Evolutionary conservation across 2,329 filamentous ascomycete species (phyloP).

Genomic region (Calonectria honghensis): DNA sequence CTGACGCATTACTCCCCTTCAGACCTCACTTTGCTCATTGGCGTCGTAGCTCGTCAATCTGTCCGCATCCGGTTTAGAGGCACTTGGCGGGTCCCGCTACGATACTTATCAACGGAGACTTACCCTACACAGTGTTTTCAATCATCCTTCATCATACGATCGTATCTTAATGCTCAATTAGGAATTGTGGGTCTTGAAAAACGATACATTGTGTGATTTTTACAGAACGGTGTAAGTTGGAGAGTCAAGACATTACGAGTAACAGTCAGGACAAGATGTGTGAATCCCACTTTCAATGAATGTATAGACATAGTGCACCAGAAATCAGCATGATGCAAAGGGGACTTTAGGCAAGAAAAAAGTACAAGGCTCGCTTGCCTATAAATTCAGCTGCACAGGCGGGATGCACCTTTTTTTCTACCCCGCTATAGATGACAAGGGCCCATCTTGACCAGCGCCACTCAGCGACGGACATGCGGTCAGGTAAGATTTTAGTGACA

Average conservation of each 20-base stretch:
- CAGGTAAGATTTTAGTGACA: slow-evolving; percentile 5
- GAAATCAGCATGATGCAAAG: neutral
- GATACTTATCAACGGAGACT: no score
- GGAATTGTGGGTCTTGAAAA: no score
- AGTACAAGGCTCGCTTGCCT: neutral
- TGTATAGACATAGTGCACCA: neutral
- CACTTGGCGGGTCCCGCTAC: neutral
- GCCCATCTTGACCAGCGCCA: neutral
- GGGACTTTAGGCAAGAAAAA: neutral
- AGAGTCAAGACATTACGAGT: no score
- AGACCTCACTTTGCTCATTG: neutral
- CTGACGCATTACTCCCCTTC: neutral
- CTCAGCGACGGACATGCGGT: neutral
- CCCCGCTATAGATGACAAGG: neutral
- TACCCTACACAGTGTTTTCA: neutral
- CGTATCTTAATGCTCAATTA: no score
- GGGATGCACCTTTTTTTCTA: neutral
- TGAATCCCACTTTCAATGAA: no score
- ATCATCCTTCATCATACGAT: no score
- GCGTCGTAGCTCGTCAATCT: neutral
- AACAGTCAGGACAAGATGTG: no score
- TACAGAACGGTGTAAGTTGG: no score
- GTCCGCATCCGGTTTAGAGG: neutral
- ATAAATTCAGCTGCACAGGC: neutral
- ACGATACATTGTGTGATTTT: no score